These are phyloP conservation scores for Globisporangium mamillatum DNA, from an alignment of 352 stramenopile species.

Conservation along the genomic window DNA sequence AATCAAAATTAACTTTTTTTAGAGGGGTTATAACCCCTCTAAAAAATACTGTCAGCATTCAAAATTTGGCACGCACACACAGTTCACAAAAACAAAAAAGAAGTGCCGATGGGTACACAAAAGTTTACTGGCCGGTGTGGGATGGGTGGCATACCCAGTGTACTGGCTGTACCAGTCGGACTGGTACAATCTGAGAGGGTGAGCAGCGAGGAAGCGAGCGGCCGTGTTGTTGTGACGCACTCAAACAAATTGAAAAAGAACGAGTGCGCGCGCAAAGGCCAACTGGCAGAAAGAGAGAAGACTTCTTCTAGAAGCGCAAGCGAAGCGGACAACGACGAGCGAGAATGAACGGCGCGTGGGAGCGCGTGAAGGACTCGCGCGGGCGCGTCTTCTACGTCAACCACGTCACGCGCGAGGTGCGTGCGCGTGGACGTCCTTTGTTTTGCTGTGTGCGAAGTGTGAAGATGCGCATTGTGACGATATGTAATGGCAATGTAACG, in stretches of 20 bases:
- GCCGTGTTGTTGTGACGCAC: no score
- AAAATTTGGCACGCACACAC: no score
- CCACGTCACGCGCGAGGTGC: conserved; percentile 73
- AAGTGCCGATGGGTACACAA: conserved; percentile 8
- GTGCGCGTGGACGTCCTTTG: not conserved
- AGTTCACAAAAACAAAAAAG: not conserved
- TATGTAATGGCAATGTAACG: not conserved
- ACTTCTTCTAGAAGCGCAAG: not conserved
- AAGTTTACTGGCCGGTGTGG: no score
- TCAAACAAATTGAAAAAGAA: not conserved
- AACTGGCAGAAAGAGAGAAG: not conserved
- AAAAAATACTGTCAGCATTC: no score
- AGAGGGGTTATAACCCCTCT: not conserved
- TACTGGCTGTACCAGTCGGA: not conserved
- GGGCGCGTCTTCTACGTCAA: conserved; percentile 88
- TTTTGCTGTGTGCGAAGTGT: not conserved
- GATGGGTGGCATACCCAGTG: not conserved
- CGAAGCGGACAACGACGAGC: not conserved
- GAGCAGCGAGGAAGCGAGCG: no score
- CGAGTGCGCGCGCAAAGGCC: not conserved
- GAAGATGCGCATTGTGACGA: not conserved
- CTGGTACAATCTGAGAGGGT: no score
- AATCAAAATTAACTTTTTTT: no score
- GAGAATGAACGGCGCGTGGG: conserved; percentile 31
- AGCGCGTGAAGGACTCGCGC: conserved; percentile 78